phyloP scores from a whole-genome alignment of 2,329 filamentous ascomycete species.

The Penicillium sp. region DNA sequence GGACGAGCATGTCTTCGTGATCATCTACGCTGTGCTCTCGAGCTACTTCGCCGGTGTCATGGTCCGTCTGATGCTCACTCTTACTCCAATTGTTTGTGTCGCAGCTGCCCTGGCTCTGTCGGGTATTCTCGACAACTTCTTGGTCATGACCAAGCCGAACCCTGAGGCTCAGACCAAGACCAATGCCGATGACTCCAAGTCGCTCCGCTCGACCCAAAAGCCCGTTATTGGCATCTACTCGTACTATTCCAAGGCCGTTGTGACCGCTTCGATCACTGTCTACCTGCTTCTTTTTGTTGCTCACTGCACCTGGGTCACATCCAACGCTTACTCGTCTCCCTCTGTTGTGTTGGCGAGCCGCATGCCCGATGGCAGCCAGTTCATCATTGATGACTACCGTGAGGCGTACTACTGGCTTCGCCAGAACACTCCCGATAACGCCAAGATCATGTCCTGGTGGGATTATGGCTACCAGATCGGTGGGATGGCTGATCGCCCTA shows the following conservation, averaged over 20 bases:
- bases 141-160: slow-evolving; percentile 67
- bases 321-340: slow-evolving; percentile 96
- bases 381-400: slow-evolving; percentile 98
- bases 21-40: slow-evolving; percentile 94
- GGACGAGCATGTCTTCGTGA: slow-evolving; percentile 96
- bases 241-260: slow-evolving; percentile 74
- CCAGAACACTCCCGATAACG: slow-evolving; percentile 91
- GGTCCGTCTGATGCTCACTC: slow-evolving; percentile 97
- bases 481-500: slow-evolving; percentile 97
- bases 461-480: slow-evolving; percentile 99
- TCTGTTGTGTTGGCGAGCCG: slow-evolving; percentile 93
- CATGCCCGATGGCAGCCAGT: slow-evolving; percentile 90
- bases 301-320: slow-evolving; percentile 99
- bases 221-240: slow-evolving; percentile 85
- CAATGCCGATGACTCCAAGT: slow-evolving; percentile 40
- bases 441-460: slow-evolving; percentile 99
- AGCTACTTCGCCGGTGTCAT: slow-evolving; percentile 99
- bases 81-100: slow-evolving; percentile 95
- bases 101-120: slow-evolving; percentile 88
- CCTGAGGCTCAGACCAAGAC: slow-evolving; percentile 47
- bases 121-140: slow-evolving; percentile 83
- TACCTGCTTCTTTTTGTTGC: slow-evolving; percentile 93
- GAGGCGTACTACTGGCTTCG: slow-evolving; percentile 99
- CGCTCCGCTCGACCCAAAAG: slow-evolving; percentile 69
- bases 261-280: slow-evolving; percentile 71